phyloP scores from a whole-genome alignment of 1,284 basidiomycete genomes.

The Malassezia sympodialis region DNA sequence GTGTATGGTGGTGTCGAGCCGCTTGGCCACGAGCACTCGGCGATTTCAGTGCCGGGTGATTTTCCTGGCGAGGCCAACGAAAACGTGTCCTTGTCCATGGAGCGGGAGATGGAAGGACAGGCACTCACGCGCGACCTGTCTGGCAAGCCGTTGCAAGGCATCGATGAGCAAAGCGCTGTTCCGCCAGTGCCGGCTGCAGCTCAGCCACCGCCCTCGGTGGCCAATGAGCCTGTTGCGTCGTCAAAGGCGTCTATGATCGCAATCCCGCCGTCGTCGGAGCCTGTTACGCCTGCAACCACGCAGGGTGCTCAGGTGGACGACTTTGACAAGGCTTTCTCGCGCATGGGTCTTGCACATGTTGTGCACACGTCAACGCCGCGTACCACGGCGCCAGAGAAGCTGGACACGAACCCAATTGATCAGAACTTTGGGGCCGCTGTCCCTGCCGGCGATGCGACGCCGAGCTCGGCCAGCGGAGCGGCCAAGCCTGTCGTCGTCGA shows the following conservation, averaged over 20 bases:
- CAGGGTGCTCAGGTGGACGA: constrained; percentile 32
- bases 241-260: constrained; percentile 56
- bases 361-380: constrained; percentile 19
- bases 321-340: constrained; percentile 45
- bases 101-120: neutral
- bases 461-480: neutral
- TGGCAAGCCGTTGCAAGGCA: neutral
- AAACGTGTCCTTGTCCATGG: neutral
- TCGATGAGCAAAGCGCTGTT: neutral
- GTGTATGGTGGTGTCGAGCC: neutral
- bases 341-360: constrained; percentile 31
- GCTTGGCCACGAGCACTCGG: neutral
- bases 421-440: constrained; percentile 28
- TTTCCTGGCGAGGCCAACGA: neutral
- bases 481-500: constrained; percentile 2
- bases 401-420: constrained; percentile 25
- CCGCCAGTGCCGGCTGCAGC: neutral
- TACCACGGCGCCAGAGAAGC: neutral
- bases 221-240: neutral
- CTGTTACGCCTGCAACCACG: constrained; percentile 6
- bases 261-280: constrained; percentile 17
- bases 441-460: neutral
- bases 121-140: neutral
- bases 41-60: neutral
- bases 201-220: neutral